Conservation (phyloP, 179 eudicot species). For the Patellifolia procumbens region DNA sequence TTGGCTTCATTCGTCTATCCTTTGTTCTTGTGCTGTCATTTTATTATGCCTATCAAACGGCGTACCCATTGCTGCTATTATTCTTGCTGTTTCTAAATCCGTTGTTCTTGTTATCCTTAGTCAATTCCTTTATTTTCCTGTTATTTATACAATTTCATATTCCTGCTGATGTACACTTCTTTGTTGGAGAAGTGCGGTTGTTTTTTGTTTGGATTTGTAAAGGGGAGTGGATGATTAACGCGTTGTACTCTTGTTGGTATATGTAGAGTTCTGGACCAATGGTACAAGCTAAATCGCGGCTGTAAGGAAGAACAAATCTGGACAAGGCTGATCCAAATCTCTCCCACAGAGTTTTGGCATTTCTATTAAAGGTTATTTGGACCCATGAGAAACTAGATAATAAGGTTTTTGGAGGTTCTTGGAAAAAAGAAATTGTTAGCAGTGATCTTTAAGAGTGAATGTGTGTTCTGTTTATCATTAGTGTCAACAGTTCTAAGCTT, state of each 20-base stretch:
- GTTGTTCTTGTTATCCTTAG: neutral
- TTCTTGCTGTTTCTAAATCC: neutral
- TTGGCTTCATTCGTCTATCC: neutral
- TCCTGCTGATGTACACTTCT: neutral
- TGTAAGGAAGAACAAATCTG: constrained; percentile 28
- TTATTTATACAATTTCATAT: neutral
- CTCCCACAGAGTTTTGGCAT: neutral
- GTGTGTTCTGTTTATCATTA: neutral
- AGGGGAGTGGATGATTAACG: neutral
- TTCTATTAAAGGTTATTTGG: neutral
- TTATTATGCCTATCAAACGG: too few relatives aligned
- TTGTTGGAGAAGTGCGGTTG: neutral
- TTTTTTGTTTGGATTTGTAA: neutral
- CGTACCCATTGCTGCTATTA: neutral
- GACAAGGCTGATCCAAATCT: neutral
- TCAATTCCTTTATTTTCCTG: neutral
- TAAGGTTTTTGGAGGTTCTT: neutral
- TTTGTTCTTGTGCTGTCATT: neutral
- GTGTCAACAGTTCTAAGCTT: neutral
- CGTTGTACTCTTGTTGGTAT: constrained; percentile 1
- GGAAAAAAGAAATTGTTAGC: neutral
- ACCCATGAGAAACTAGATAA: constrained; percentile 2
- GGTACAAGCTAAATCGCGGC: constrained; percentile 32
- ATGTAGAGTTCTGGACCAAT: constrained; percentile 39
- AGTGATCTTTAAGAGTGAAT: neutral